Conservation (phyloP, 73 alveolate genomes). For the Breviolum minutum region DNA sequence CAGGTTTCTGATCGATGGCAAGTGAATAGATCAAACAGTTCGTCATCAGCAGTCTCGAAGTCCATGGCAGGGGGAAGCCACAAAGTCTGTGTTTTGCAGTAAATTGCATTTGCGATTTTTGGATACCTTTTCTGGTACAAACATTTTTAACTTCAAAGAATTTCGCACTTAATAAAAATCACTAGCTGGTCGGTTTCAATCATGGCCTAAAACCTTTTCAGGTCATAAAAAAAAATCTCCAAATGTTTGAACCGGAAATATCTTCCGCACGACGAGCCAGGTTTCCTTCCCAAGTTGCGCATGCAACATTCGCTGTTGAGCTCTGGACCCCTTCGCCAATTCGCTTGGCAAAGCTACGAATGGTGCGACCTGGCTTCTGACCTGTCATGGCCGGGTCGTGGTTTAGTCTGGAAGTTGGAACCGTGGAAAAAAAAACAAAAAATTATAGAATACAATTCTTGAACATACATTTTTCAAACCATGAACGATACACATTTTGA, state of each 20-base stretch:
- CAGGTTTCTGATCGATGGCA: constrained; percentile 45
- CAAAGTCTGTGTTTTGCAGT: not conserved
- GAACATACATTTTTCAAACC: not conserved
- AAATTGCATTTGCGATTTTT: not conserved
- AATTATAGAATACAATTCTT: too few species aligned
- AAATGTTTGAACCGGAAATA: not conserved
- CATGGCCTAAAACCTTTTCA: not conserved
- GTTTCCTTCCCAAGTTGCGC: not conserved
- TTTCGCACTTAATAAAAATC: not conserved
- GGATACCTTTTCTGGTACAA: not conserved
- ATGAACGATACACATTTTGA: not conserved
- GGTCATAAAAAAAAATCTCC: not conserved
- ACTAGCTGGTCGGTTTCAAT: not conserved
- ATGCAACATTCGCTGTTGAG: not conserved
- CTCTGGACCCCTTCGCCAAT: constrained; percentile 40
- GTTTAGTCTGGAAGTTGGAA: not conserved
- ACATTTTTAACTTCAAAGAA: not conserved
- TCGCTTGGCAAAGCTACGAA: constrained; percentile 9
- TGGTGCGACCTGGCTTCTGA: not conserved
- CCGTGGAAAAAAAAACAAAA: not conserved
- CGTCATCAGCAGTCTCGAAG: not conserved
- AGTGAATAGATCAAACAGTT: constrained; percentile 12
- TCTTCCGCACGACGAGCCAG: not conserved
- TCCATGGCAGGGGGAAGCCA: not conserved
- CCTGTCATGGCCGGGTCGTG: not conserved